Base-by-base conservation (phyloP, 1,284 basidiomycete genomes). In the Cystobasidium pallidum region DNA sequence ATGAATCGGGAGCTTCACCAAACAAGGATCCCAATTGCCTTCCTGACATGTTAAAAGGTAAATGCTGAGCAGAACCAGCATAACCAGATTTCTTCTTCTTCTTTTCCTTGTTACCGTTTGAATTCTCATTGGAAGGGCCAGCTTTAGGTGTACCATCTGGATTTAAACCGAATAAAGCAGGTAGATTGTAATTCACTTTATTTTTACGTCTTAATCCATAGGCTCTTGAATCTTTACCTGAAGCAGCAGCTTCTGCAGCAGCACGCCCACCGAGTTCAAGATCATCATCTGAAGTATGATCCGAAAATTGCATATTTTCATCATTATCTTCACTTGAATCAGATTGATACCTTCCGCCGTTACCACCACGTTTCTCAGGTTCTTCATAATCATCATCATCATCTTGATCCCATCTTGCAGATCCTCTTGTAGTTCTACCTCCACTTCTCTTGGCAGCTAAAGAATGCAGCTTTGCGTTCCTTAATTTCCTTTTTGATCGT, bases 151-250 rank as follows among this genome's bases (percentile, higher is more conserved):
- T 75, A 30, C 58, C 55, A 47, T 49, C 54, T 39, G 51, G 58
- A 49, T 68, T 75, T 26, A 57, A 43, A 30, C 51, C 59, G 26
- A 70, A 76, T 13, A 77, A 59, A 4, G 81, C 79, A 3, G 81
- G 81, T 45, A 83, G 74, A 43, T 75, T 72, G 63, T 83, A 83
- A 74, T 83, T 80, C 34, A 80, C 78, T 43, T 77, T 52, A 47
- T 70, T 73, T 10, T 57, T 55, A 21, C 70, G 59, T 26, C 74
- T 57, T 17, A 75, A 61, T 24, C 66, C 63, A 51, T 68, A 62
- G 1, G 58, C 36, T 64, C 73, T 26, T 36, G 26, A 24, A 21
- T 51, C 24, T 8, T 19, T 24, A 32, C 30, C 66, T 52, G 3
- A 10, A 55, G 8, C 11, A 30, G 57, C 24, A 32, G 41, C 45